These are phyloP conservation scores for Tympanopsis confertula DNA, from an alignment of 2,329 filamentous ascomycete species.

Conservation along the genomic window DNA sequence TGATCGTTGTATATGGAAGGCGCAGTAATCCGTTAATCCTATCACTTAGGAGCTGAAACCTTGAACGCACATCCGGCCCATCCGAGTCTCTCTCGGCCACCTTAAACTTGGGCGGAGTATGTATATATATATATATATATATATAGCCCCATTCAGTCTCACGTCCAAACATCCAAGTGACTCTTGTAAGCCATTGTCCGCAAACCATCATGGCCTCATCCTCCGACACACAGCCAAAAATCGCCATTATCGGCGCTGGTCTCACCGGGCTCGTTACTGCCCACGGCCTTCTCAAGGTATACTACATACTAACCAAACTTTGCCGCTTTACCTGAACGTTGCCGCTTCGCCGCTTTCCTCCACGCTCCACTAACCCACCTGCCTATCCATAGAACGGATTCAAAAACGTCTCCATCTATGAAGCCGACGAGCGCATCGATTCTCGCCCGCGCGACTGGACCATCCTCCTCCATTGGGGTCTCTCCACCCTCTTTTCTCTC, in stretches of 20 bases:
- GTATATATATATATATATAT: too few relatives aligned
- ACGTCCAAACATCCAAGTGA: too few relatives aligned
- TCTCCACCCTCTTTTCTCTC: constrained; percentile 18
- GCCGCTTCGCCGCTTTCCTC: constrained; percentile 1
- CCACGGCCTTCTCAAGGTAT: constrained; percentile 21
- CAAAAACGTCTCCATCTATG: constrained; percentile 15
- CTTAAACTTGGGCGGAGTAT: too few relatives aligned
- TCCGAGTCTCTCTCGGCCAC: too few relatives aligned
- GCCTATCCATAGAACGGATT: constrained; percentile 14
- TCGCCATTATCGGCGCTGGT: constrained; percentile 23
- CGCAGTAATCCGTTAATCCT: too few relatives aligned
- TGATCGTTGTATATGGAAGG: too few relatives aligned
- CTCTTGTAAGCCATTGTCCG: too few relatives aligned
- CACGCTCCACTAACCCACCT: constrained; percentile 4
- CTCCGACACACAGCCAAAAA: constrained; percentile 9
- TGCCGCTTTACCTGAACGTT: constrained; percentile 2
- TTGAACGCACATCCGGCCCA: too few relatives aligned
- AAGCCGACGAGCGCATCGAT: constrained; percentile 14
- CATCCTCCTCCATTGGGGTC: constrained; percentile 26
- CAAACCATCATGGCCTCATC: too few relatives aligned
- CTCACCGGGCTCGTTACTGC: constrained; percentile 22
- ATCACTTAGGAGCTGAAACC: too few relatives aligned
- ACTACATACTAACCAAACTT: background rate
- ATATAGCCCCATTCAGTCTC: too few relatives aligned
- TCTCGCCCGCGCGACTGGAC: constrained; percentile 22